Evolutionary conservation across 345 rosid species (phyloP).

Genomic region (Moricandia arvensis): DNA sequence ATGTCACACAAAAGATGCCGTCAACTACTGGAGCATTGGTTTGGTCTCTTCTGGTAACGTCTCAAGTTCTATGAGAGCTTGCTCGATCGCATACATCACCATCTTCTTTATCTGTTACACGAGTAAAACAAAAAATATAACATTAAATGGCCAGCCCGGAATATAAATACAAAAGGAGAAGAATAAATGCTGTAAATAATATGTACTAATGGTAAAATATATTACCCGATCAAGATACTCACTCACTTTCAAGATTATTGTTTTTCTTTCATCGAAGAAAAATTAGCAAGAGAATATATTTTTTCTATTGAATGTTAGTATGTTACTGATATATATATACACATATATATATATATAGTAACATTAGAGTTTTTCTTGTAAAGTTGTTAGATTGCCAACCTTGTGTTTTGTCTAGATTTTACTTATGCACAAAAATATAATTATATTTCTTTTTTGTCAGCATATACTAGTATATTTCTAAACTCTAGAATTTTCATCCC

Average conservation of each 20-base stretch:
- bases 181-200: neutral
- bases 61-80: slow-evolving; percentile 38
- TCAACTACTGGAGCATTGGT: neutral
- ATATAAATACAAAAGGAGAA: neutral
- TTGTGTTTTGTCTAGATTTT: neutral
- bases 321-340: neutral
- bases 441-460: too few species aligned
- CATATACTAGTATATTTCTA: neutral
- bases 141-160: neutral
- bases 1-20: neutral
- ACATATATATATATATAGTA: neutral
- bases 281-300: too few species aligned
- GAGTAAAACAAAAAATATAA: neutral
- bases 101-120: slow-evolving; percentile 73
- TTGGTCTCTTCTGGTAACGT: neutral
- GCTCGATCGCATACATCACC: slow-evolving; percentile 57
- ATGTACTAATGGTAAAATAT: neutral
- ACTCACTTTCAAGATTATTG: neutral
- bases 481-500: neutral
- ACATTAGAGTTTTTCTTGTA: neutral
- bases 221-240: neutral
- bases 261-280: neutral
- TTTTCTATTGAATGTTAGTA: neutral
- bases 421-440: neutral
- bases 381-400: neutral